Evolutionary conservation across 2,329 filamentous ascomycete species (phyloP).

Genomic region (Hypoxylon sp.): DNA sequence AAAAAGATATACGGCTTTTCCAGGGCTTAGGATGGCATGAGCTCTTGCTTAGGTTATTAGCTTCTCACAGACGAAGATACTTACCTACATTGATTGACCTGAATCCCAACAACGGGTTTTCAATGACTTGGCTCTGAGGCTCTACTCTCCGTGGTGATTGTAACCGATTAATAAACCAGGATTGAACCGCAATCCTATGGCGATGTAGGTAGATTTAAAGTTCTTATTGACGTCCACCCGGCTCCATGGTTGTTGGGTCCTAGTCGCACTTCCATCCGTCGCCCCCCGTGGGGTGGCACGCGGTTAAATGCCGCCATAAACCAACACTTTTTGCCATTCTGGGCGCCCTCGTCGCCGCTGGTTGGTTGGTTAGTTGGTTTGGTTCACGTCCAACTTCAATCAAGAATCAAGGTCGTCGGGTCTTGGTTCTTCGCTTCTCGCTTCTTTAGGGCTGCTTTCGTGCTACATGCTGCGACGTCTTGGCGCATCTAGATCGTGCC

Average conservation of each 20-base stretch:
- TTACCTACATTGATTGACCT: slow-evolving; percentile 15
- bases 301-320: slow-evolving; percentile 5
- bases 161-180: neutral
- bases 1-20: slow-evolving; percentile 15
- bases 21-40: slow-evolving; percentile 21
- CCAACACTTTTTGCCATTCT: slow-evolving; percentile 22
- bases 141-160: neutral
- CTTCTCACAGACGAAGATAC: slow-evolving; percentile 18
- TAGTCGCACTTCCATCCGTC: neutral
- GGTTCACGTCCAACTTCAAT: neutral
- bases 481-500: neutral
- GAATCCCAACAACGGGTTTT: neutral
- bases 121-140: neutral
- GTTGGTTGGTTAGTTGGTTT: slow-evolving; percentile 16
- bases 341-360: slow-evolving; percentile 11
- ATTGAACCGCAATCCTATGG: neutral
- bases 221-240: neutral
- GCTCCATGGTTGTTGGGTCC: neutral
- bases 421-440: neutral
- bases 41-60: slow-evolving; percentile 32
- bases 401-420: neutral
- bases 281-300: neutral
- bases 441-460: neutral
- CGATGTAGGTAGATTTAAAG: slow-evolving; percentile 5
- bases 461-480: slow-evolving; percentile 4